These are phyloP conservation scores for Candida schatavii DNA, from an alignment of 805 yeast genomes.

Conservation along the genomic window DNA sequence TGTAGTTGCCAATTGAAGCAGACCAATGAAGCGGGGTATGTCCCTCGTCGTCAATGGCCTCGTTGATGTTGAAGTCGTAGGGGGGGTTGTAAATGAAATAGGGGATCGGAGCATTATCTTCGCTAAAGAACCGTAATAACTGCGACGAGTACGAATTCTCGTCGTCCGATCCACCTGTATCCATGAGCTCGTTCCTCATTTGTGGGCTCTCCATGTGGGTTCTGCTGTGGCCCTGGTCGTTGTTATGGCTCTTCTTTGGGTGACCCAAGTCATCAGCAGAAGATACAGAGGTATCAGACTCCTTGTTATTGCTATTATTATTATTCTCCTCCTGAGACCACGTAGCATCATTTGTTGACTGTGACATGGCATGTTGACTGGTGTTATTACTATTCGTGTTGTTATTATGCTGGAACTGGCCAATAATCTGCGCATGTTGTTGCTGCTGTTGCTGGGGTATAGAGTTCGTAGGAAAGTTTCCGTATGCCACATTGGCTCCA, in stretches of 20 bases:
- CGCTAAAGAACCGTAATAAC: slow-evolving; percentile 40
- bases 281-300: slow-evolving; percentile 40
- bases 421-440: slow-evolving; percentile 12
- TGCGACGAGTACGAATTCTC: slow-evolving; percentile 39
- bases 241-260: not conserved
- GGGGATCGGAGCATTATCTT: slow-evolving; percentile 51
- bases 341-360: slow-evolving; percentile 41
- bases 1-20: slow-evolving; percentile 86
- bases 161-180: slow-evolving; percentile 34
- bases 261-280: slow-evolving; percentile 20
- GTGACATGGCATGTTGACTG: slow-evolving; percentile 22
- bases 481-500: not conserved
- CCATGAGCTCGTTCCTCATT: not conserved
- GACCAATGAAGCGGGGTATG: slow-evolving; percentile 98
- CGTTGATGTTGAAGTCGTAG: slow-evolving; percentile 62
- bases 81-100: slow-evolving; percentile 63
- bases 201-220: not conserved
- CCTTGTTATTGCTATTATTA: too few relatives aligned
- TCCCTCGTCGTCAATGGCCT: slow-evolving; percentile 89
- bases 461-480: slow-evolving; percentile 1
- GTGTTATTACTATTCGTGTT: not conserved
- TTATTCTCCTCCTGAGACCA: slow-evolving; percentile 43
- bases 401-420: slow-evolving; percentile 17
- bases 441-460: slow-evolving; percentile 7
- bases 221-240: not conserved